These are phyloP conservation scores for Kwoniella sp. DNA, from an alignment of 768 basidiomycete genomes.

Conservation along the genomic window DNA sequence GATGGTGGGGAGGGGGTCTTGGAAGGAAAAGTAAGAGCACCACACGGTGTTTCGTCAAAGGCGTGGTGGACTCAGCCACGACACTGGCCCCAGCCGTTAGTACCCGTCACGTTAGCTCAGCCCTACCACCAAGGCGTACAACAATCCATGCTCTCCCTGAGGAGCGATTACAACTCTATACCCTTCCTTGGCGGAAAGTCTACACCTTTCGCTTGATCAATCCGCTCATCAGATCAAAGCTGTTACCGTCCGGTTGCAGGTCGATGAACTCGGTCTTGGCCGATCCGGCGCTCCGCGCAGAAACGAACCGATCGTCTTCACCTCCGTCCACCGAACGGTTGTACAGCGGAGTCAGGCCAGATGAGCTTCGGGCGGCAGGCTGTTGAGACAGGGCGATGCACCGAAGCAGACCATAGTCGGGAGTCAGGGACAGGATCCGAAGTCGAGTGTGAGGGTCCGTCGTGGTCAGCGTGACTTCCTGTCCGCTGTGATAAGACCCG, in stretches of 20 bases:
- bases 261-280: constrained; percentile 62
- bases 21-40: too few species aligned
- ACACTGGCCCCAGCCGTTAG: background rate
- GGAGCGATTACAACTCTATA: constrained; percentile 4
- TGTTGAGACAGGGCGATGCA: constrained; percentile 54
- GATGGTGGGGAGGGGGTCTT: background rate
- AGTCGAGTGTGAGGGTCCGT: constrained; percentile 65
- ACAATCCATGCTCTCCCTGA: background rate
- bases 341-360: constrained; percentile 40
- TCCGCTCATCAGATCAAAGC: constrained; percentile 89
- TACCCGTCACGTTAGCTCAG: background rate
- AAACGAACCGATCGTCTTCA: constrained; percentile 29
- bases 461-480: constrained; percentile 67
- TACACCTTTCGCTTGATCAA: constrained; percentile 62
- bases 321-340: constrained; percentile 25
- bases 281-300: constrained; percentile 24
- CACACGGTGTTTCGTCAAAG: too few species aligned
- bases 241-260: constrained; percentile 93
- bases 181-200: too few species aligned
- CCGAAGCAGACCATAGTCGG: constrained; percentile 78
- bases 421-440: constrained; percentile 78
- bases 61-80: background rate
- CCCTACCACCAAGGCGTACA: background rate
- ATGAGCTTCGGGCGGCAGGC: background rate
- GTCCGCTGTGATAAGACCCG: constrained; percentile 18